phyloP scores from a whole-genome alignment of 2,329 filamentous ascomycete genomes.

The Fusarium veterinarium region DNA sequence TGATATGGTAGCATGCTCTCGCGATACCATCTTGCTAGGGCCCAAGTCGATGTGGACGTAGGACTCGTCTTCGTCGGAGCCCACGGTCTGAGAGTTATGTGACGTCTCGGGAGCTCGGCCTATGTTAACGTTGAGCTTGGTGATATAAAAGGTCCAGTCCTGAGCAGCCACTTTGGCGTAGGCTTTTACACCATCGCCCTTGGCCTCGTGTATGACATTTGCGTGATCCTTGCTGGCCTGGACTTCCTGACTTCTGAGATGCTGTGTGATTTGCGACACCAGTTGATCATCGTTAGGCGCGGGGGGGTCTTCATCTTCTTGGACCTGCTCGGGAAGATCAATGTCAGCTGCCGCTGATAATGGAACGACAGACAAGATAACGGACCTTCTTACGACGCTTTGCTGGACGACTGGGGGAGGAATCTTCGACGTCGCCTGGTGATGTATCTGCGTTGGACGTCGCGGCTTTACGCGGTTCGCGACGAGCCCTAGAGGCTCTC shows the following conservation, averaged over 20 bases:
- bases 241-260: conserved; percentile 61
- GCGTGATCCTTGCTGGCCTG: conserved; percentile 72
- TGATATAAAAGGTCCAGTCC: conserved; percentile 88
- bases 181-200: conserved; percentile 73
- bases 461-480: conserved; percentile 54
- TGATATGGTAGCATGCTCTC: conserved; percentile 79
- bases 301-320: conserved; percentile 52
- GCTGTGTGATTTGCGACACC: conserved; percentile 67
- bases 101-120: conserved; percentile 72
- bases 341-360: conserved; percentile 27
- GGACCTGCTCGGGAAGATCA: conserved; percentile 47
- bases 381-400: conserved; percentile 73
- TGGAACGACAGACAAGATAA: background rate
- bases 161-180: conserved; percentile 86
- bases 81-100: conserved; percentile 52
- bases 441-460: conserved; percentile 49
- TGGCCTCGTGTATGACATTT: conserved; percentile 72
- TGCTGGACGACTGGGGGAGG: conserved; percentile 70
- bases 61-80: conserved; percentile 60
- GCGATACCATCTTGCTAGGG: conserved; percentile 83
- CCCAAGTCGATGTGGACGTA: conserved; percentile 87
- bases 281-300: conserved; percentile 65
- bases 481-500: conserved; percentile 52
- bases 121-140: conserved; percentile 79
- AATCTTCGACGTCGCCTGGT: conserved; percentile 58